Base-by-base conservation (phyloP, 2,329 filamentous ascomycete genomes). In the Periconia digitata region DNA sequence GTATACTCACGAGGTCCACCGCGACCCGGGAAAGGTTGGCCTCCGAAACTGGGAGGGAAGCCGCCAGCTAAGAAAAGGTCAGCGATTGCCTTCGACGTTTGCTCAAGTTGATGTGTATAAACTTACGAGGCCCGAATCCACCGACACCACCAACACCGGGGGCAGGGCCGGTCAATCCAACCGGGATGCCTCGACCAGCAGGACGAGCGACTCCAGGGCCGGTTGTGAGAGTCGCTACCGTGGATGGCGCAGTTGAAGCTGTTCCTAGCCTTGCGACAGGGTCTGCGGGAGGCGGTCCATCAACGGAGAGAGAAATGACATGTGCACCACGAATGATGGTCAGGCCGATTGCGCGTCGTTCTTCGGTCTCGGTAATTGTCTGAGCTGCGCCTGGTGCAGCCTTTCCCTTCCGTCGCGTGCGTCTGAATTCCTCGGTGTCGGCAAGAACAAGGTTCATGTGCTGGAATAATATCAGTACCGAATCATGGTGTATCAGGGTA, bases 371-470 rank as follows among this genome's bases (percentile, higher is more conserved):
- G 62, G 95, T 81, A 41, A 87, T 83, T 45, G 75, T 71, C 67
- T 88, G 82, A 42, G 81, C 72, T 43, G 82, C 77, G 59, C 84
- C 81, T 47, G 85, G 83, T 37, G 87, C 84, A 44, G 82, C 77
- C 77, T 94, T 95, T 62, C 84, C 81, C 63, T 59, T 55, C 58
- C 63, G 59, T 53, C 63, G 60, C 47, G 60, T 66, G 37, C 63
- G 60, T 47, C 64, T 59, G 53, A 67, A 67, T 50, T 67, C 64
- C 82, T 99, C 94, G 60, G 94, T 97, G 70, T 99, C 94, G 75
- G 92, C 94, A 55, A 99, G 88, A 54, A 99, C 94, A 58, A 99
- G 84, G 74, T 99, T 99, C 94, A 99, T 99, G 76, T 99, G 94
- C 91, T 95, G 58, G 44, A 20, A 40, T 37, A 32, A 22, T 16